Evolutionary conservation across 257 asterid species (phyloP).

Genomic region (Plantago elongata): DNA sequence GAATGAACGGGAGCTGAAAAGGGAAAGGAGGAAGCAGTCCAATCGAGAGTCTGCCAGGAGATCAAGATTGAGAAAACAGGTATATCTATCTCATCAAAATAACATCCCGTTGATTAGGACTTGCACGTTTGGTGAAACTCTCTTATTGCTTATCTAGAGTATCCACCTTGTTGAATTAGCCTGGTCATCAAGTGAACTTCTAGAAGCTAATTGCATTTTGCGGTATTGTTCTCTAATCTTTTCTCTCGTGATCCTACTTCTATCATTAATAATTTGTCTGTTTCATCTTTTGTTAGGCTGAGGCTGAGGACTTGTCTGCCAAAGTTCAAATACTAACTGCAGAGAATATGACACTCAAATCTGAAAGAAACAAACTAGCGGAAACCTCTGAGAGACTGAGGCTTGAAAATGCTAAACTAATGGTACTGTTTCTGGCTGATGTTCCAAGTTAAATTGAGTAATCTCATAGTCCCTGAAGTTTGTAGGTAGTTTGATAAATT

Average conservation of each 20-base stretch:
- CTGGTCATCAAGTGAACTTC: no score
- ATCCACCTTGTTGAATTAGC: no score
- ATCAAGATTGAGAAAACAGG: slow-evolving; percentile 98
- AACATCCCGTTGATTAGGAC: no score
- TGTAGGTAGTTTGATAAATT: no score
- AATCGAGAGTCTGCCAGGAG: slow-evolving; percentile 98
- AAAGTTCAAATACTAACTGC: slow-evolving; percentile 61
- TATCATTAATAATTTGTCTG: background rate
- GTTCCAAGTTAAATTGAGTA: background rate
- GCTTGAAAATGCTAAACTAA: slow-evolving; percentile 63
- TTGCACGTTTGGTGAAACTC: no score
- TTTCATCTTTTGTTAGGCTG: slow-evolving; percentile 51
- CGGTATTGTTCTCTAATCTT: no score
- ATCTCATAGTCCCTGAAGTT: background rate
- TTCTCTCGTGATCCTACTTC: no score
- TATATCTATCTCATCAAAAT: slow-evolving; percentile 9
- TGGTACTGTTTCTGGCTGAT: slow-evolving; percentile 32
- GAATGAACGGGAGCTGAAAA: slow-evolving; percentile 81
- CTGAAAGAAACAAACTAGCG: slow-evolving; percentile 55
- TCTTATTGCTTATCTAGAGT: no score
- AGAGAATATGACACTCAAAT: slow-evolving; percentile 70
- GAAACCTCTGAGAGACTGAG: slow-evolving; percentile 63
- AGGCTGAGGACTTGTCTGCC: slow-evolving; percentile 75
- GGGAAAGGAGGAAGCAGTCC: slow-evolving; percentile 96
- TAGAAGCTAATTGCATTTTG: no score